phyloP scores from a whole-genome alignment of 139 green algal species.

The Zygnema cylindricum region DNA sequence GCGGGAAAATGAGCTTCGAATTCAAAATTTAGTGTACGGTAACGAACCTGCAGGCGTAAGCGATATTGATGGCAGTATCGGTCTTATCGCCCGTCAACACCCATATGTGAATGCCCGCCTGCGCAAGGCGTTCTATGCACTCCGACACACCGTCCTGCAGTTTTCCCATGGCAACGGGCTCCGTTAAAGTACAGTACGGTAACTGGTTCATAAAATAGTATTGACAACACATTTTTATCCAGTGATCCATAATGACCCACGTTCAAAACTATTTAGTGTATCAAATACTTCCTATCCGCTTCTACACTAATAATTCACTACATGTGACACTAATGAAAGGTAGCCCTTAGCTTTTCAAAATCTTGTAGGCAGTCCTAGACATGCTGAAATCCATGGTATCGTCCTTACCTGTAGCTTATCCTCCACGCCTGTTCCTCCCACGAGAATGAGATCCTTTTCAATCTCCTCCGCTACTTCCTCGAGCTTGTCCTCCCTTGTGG shows the following conservation, averaged over 20 bases:
- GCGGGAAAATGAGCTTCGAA: constrained; percentile 41
- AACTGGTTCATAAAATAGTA: too few species aligned
- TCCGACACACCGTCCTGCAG: constrained; percentile 83
- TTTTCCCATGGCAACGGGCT: not conserved
- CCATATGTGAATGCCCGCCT: constrained; percentile 71
- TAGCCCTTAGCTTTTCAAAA: not conserved
- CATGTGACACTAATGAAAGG: not conserved
- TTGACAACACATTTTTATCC: too few species aligned
- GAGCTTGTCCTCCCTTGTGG: constrained; percentile 70
- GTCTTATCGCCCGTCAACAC: constrained; percentile 78
- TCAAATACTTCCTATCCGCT: not conserved
- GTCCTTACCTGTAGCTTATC: constrained; percentile 91
- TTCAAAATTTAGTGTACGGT: constrained; percentile 36
- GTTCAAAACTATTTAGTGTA: too few species aligned
- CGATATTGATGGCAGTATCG: constrained; percentile 66
- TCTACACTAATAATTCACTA: not conserved
- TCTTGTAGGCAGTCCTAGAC: not conserved
- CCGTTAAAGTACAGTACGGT: too few species aligned
- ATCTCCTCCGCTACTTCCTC: constrained; percentile 64
- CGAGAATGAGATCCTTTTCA: constrained; percentile 71
- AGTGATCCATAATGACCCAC: too few species aligned
- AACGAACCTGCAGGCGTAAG: constrained; percentile 51
- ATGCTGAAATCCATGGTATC: not conserved
- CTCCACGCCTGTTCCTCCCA: constrained; percentile 95
- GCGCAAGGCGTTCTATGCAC: constrained; percentile 81